Conservation (phyloP, 305 asterid species). For the Ajuga reptans region DNA sequence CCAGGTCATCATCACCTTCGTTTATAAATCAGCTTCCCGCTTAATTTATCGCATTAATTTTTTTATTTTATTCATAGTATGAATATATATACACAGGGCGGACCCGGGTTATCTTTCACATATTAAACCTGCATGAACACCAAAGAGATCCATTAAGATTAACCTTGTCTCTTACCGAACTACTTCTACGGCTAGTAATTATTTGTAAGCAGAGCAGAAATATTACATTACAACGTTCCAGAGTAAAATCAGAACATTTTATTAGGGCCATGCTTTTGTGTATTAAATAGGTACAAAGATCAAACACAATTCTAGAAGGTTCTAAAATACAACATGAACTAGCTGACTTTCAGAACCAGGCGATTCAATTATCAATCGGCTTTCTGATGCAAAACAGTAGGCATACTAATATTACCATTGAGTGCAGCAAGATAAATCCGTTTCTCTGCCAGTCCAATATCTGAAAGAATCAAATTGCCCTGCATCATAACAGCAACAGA, state of each 20-base stretch:
- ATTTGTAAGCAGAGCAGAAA: constrained; percentile 13
- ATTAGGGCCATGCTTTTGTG: constrained; percentile 24
- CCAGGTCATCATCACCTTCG: constrained; percentile 1
- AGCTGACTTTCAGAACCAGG: constrained; percentile 40
- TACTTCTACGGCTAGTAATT: constrained; percentile 14
- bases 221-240: neutral
- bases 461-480: constrained; percentile 73
- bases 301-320: constrained; percentile 8
- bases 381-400: constrained; percentile 88
- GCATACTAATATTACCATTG: constrained; percentile 73
- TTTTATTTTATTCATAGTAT: constrained; percentile 30
- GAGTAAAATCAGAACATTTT: constrained; percentile 14
- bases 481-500: constrained; percentile 34
- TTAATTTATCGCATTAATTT: constrained; percentile 37
- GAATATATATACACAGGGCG: constrained; percentile 48
- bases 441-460: constrained; percentile 89
- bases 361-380: constrained; percentile 60
- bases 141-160: constrained; percentile 63
- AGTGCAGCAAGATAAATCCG: constrained; percentile 86
- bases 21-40: constrained; percentile 21
- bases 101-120: constrained; percentile 54
- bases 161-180: constrained; percentile 19
- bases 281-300: constrained; percentile 20
- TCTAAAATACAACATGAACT: constrained; percentile 24
- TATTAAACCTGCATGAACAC: constrained; percentile 77